Base-by-base conservation (phyloP, 2,329 filamentous ascomycete species). In the Piedraia hortae region DNA sequence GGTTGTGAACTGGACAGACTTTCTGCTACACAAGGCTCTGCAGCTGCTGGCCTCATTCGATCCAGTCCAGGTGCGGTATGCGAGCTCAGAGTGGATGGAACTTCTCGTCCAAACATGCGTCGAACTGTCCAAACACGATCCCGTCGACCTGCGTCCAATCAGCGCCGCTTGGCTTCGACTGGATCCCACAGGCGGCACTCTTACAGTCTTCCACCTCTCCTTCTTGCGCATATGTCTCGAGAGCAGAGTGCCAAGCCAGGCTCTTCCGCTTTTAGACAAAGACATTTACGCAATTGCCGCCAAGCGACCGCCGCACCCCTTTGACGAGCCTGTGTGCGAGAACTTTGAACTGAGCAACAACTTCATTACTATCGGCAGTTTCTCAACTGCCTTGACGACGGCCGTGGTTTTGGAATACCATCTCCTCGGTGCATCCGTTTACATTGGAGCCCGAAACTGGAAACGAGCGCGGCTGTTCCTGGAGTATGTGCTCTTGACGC, bases 221-320 rank as follows among this genome's bases (percentile, higher is more conserved):
- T 49, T 74, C 14, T 51, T 57, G 14, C 58, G 52, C 18, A 39
- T 66, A 6, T 68, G 69, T 19, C 34, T 59, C 21, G 48, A 57
- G 23, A 53, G 55, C 14, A 45, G 58, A 31, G 45, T 45, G 17
- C 57, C 62, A 26, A 49, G 52, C 8, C 51, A 55, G 12, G 62
- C 58, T 2, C 46, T 70, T 4, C 54, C 54, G 3, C 51, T 75
- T 6, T 47, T 78, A 13, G 56, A 71, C 32, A 62, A 59, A 27
- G 53, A 60, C 23, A 63, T 74, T 26, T 55, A 70, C 27, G 69
- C 64, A 32, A 67, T 65, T 27, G 66, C 70, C 0, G 48, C 39
- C 4, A 29, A 32, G 10, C 23, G 28, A 3, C 19, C 30, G 10
- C 39, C 39, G 26, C 36, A 34, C 14, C 37, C 45, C 11, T 44